phyloP scores from a whole-genome alignment of 257 asterid species.

The Eustoma russellianum region DNA sequence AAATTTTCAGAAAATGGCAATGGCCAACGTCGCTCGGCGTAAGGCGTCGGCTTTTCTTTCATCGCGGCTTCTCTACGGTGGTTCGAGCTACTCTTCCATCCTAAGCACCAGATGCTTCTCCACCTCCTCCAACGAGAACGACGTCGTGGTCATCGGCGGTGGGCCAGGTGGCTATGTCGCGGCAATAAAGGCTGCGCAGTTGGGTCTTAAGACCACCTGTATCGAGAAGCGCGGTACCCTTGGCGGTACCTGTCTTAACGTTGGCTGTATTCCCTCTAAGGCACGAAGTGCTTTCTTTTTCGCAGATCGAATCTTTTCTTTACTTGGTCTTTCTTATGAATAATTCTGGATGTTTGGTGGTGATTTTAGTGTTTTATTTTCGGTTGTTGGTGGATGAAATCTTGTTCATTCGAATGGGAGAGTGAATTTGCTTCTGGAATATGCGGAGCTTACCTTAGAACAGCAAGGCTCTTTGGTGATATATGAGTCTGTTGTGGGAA shows the following conservation, averaged over 20 bases:
- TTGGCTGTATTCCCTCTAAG: conserved; percentile 98
- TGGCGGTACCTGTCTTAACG: conserved; percentile 98
- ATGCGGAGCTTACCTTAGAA: too few species aligned
- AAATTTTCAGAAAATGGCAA: conserved; percentile 15
- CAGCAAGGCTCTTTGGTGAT: too few species aligned
- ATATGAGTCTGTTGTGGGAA: too few species aligned
- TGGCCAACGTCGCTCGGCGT: conserved; percentile 25
- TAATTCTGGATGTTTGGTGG: too few species aligned
- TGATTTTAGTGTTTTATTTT: too few species aligned
- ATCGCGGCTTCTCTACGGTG: conserved; percentile 1
- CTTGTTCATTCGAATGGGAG: too few species aligned
- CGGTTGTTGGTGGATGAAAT: too few species aligned
- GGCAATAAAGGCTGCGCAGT: conserved; percentile 98
- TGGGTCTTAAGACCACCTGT: conserved; percentile 95
- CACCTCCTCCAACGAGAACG: conserved; percentile 49
- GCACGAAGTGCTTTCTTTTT: conserved; percentile 26
- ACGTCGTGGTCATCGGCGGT: conserved; percentile 89
- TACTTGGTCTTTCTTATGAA: too few species aligned
- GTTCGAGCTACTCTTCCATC: conserved; percentile 14
- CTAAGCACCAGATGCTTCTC: conserved; percentile 26
- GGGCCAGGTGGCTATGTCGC: conserved; percentile 99
- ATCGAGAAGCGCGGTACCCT: conserved; percentile 95
- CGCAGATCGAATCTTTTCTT: background rate
- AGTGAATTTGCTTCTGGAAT: too few species aligned
- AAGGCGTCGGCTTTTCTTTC: conserved; percentile 18